Conservation (phyloP, 2,329 filamentous ascomycete genomes). For the Fusarium falciforme region DNA sequence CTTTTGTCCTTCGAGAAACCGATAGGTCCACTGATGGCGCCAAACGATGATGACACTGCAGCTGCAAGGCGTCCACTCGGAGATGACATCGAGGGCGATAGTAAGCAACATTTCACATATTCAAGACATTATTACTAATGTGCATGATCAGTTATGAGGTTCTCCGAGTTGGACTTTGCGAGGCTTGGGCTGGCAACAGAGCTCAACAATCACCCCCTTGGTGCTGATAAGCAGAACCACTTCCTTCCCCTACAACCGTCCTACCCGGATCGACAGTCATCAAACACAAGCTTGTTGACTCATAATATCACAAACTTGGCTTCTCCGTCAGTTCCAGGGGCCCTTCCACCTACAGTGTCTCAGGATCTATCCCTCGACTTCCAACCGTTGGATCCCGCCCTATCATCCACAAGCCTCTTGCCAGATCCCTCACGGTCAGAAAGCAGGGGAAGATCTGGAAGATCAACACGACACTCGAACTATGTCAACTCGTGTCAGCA, state of each 20-base stretch:
- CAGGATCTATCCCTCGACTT: background rate
- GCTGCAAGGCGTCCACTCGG: background rate
- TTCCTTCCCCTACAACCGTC: background rate
- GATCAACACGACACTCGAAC: background rate
- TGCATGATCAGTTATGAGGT: constrained; percentile 20
- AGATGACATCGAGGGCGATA: constrained; percentile 26
- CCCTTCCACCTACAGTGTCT: background rate
- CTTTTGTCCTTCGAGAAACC: background rate
- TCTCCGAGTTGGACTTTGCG: constrained; percentile 32
- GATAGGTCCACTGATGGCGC: background rate
- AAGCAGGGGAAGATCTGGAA: background rate
- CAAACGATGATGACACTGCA: background rate
- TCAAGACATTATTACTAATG: background rate
- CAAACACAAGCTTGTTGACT: background rate
- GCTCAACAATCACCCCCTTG: background rate
- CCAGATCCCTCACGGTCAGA: background rate
- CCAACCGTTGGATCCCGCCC: background rate
- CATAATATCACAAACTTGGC: background rate
- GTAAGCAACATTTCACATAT: background rate
- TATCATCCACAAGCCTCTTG: background rate
- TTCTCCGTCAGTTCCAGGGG: background rate
- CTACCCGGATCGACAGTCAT: background rate
- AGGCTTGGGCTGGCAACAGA: constrained; percentile 14
- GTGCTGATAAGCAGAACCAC: background rate
- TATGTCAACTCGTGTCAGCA: background rate